phyloP scores from a whole-genome alignment of 2,329 filamentous ascomycete species.

The Colletotrichum musae region DNA sequence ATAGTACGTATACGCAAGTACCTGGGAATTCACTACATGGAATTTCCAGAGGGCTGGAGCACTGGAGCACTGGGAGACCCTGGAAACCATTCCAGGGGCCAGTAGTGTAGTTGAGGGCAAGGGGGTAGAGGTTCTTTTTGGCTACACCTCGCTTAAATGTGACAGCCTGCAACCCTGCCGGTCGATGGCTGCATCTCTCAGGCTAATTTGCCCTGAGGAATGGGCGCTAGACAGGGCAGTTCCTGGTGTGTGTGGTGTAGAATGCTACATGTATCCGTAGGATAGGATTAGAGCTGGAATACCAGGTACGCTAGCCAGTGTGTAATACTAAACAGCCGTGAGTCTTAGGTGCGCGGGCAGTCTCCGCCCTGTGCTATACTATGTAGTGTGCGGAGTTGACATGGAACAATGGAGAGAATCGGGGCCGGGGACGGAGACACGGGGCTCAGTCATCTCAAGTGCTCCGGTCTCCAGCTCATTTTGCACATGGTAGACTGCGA shows the following conservation, averaged over 20 bases:
- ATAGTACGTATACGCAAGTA: too few relatives aligned
- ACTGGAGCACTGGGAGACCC: constrained; percentile 18
- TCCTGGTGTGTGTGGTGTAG: not conserved
- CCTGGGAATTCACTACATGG: too few relatives aligned
- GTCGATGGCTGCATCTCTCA: constrained; percentile 26
- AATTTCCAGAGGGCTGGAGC: constrained; percentile 24
- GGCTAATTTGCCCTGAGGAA: constrained; percentile 29
- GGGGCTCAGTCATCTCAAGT: constrained; percentile 13
- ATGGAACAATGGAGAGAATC: constrained; percentile 1
- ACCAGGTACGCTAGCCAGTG: too few relatives aligned
- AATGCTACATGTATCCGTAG: not conserved
- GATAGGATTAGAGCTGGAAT: too few relatives aligned
- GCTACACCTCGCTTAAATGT: constrained; percentile 31
- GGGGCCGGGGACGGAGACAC: not conserved
- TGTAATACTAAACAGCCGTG: too few relatives aligned
- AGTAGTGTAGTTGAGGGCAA: not conserved
- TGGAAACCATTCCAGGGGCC: not conserved
- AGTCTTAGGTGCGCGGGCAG: too few relatives aligned
- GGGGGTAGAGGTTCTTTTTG: not conserved
- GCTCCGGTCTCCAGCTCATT: too few relatives aligned
- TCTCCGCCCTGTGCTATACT: too few relatives aligned
- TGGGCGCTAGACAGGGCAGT: constrained; percentile 1
- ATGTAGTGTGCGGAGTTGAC: constrained; percentile 16
- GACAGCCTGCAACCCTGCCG: constrained; percentile 33
- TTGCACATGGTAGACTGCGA: too few relatives aligned